Evolutionary conservation across 306 rosid species (phyloP), one percentile per base, ranked within the genome.

Genomic region (Inga leiocalycina): DNA sequence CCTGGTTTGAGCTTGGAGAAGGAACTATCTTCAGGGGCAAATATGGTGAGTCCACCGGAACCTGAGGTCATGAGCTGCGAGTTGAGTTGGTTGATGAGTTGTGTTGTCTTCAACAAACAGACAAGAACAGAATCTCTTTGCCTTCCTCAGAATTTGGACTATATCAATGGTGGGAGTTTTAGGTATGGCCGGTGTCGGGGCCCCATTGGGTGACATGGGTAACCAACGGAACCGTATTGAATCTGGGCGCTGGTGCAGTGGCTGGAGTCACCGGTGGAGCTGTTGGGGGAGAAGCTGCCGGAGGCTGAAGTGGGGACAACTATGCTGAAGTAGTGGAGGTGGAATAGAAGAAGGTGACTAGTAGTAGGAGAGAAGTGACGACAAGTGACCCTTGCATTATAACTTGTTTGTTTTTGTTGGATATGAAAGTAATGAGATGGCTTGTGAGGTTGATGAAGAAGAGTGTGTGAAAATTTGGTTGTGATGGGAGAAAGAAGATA

Each of bases 1-100:
- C 97, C 98, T 3, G 96, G 22, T 84, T 91, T 90, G 56, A 93
- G 90, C 37, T 80, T 86, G 0, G 97, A 89, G 81, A 93, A 93
- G 11, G 90, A 82, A n/a, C 74, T 27, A 80, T 93, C 95, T 19
- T 86, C 84, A 0, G 96, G 98, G 16, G 97, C 89, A 8, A 93
- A 87, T 20, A 93, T 65, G 77, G 98, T 91, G 57, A 93, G 46
- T 9, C 88, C 90, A 16, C 93, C 87, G 1, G 84, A 83, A 46
- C 89, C 35, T 32, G 94, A 85, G 39, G 85, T 64, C 52, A 87
- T 81, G 65, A 93, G 93, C 83, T 90, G 93, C 4, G 89, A 88
- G 74, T 81, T 85, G 20, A 93, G 86, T 73, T 90, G 97, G 64
- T 82, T 85, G 13, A 86, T 65, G 5, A 89, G 81, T 71, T 88